Percentiles rank a stretch among this genome's conserved stretches.
Conservation (phyloP, 2,329 filamentous ascomycete genomes). For the Exophiala sp. region DNA sequence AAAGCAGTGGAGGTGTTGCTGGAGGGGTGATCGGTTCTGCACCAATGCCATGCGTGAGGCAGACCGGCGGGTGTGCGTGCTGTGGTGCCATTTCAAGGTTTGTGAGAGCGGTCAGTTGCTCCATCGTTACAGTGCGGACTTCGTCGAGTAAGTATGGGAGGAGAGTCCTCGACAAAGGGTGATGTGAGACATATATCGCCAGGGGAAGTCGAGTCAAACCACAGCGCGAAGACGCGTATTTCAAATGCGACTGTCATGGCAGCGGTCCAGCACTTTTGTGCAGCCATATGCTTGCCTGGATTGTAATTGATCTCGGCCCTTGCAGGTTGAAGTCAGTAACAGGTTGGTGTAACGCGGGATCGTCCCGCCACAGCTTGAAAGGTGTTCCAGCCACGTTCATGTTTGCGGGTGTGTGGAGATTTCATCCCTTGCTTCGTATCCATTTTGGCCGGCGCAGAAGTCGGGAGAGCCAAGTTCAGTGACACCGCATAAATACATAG, state of each 20-base stretch:
- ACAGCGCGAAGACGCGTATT: constrained; percentile 10
- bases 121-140: constrained; percentile 6
- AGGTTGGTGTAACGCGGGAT: constrained; percentile 6
- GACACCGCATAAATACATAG: background rate
- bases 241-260: constrained; percentile 17
- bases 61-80: constrained; percentile 2
- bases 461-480: background rate
- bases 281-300: constrained; percentile 5
- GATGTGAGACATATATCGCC: constrained; percentile 17
- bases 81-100: background rate
- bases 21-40: constrained; percentile 16
- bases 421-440: constrained; percentile 17
- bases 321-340: constrained; percentile 10
- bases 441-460: background rate
- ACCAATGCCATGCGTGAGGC: constrained; percentile 9
- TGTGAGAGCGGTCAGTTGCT: background rate
- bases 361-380: background rate
- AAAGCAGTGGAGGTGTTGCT: constrained; percentile 3
- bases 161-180: constrained; percentile 1
- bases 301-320: constrained; percentile 7
- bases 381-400: constrained; percentile 11
- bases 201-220: background rate
- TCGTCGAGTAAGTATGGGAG: constrained; percentile 3
- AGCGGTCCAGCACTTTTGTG: background rate
- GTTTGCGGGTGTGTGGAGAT: background rate